Base-by-base conservation (phyloP, 176 grass and related monocot species). In the Tillandsia leiboldiana region DNA sequence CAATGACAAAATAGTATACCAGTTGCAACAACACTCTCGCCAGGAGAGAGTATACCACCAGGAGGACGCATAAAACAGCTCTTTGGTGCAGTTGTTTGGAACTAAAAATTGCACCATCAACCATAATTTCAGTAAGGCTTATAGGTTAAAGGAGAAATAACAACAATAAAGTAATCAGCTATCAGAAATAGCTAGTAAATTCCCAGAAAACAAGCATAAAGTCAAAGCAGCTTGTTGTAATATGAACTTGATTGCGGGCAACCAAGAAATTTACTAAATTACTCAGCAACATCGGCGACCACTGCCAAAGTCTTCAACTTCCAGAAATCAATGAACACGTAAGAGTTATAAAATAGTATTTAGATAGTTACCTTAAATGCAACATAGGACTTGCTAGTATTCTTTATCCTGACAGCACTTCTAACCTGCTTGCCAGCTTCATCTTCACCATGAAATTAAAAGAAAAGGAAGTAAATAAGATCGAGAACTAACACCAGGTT, bases 1-100 rank as follows among this genome's bases (percentile, higher is more conserved):
- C 68, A 76, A 58, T 50, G 51, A 79, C 64, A 69, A 47, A 29
- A 9, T 11, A 53, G 8, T 50, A 73, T 90, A 99, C 89, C 94
- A 84, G 89, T 99, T 49, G 94, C 86, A 77, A 99, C 89, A 53
- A 99, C 78, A 77, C 77, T 90, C 82, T 99, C 89, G 24, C 94
- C 94, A 67, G 89, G 89, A 82, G 94, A 78, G 87, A 99, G 94
- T 81, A 99, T 70, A n/a, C 85, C 89, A 69, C 94, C 89, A 61
- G 94, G 94, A 51, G 94, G 94, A 53, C 94, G 84, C 94, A 99
- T 99, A 52, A 99, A 99, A 69, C 89, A 99, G 80, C 94, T 92
- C 75, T 93, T 99, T 13, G 89, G 94, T 23, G 89, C 87, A 78
- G 94, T 99, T 77, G 94, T 99, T 99, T 99, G 94, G 73, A 99